Evolutionary conservation across 129 eudicot genomes (phyloP).

Genomic region (Ambrosia artemisiifolia): DNA sequence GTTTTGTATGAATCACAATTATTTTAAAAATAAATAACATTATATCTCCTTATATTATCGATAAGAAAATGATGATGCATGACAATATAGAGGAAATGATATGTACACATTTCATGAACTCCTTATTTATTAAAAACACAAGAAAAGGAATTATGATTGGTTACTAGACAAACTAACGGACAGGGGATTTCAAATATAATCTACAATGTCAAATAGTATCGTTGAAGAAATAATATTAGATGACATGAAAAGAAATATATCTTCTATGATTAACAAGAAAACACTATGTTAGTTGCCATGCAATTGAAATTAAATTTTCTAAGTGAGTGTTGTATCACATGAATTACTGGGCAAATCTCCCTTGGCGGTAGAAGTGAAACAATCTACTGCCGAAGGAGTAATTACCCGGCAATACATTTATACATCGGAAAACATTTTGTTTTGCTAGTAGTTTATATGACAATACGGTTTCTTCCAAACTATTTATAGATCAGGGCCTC

Average conservation of each 20-base stretch:
- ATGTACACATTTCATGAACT: neutral
- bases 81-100: neutral
- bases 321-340: slow-evolving; percentile 3
- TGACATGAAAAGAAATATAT: neutral
- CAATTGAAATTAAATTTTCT: neutral
- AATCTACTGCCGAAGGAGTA: slow-evolving; percentile 33
- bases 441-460: neutral
- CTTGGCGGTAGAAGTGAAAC: slow-evolving; percentile 27
- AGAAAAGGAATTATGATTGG: too few relatives aligned
- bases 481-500: slow-evolving; percentile 17
- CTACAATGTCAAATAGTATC: too few relatives aligned
- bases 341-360: slow-evolving; percentile 39
- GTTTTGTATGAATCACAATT: neutral
- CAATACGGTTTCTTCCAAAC: neutral
- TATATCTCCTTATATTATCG: neutral
- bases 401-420: slow-evolving; percentile 26
- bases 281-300: neutral
- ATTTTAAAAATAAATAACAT: neutral
- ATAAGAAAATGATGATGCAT: neutral
- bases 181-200: too few relatives aligned
- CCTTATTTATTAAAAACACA: too few relatives aligned
- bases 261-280: neutral
- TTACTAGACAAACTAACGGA: too few relatives aligned
- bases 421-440: neutral
- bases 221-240: neutral